Evolutionary conservation across 768 basidiomycete genomes (phyloP).

Genomic region (Cystofilobasidium bisporidii): DNA sequence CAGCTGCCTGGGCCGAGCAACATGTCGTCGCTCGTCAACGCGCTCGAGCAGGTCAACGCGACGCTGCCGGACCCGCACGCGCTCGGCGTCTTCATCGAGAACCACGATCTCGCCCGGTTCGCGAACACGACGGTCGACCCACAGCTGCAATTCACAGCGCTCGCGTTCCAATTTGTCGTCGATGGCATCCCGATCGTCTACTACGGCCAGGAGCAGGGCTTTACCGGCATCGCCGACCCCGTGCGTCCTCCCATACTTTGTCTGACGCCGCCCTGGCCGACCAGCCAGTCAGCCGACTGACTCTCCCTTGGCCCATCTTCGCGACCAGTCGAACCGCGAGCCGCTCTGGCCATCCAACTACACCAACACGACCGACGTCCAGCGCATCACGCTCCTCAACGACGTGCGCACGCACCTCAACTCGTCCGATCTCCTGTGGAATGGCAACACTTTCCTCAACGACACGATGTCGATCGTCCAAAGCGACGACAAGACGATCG

Average conservation of each 20-base stretch:
- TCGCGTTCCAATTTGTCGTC: constrained; percentile 64
- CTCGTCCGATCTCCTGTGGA: not conserved
- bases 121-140: constrained; percentile 60
- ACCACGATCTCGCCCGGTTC: constrained; percentile 69
- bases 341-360: constrained; percentile 65
- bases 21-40: constrained; percentile 49
- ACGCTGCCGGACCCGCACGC: constrained; percentile 36
- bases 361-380: constrained; percentile 50
- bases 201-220: constrained; percentile 69
- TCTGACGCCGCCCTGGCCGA: not conserved
- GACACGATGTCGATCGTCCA: constrained; percentile 23
- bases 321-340: constrained; percentile 58
- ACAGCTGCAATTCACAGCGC: constrained; percentile 64
- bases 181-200: constrained; percentile 79
- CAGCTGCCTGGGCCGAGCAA: constrained; percentile 60
- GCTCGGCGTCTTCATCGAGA: constrained; percentile 70
- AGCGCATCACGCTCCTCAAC: constrained; percentile 55
- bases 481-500: constrained; percentile 20
- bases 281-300: not conserved
- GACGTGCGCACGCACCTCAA: constrained; percentile 40
- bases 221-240: constrained; percentile 57
- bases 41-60: constrained; percentile 11
- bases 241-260: constrained; percentile 40
- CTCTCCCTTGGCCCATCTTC: not conserved
- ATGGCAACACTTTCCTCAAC: constrained; percentile 23